Percentiles rank a stretch among this genome's conserved stretches.
Conservation (phyloP, 2,329 filamentous ascomycete species). For the Aspergillus sp. region DNA sequence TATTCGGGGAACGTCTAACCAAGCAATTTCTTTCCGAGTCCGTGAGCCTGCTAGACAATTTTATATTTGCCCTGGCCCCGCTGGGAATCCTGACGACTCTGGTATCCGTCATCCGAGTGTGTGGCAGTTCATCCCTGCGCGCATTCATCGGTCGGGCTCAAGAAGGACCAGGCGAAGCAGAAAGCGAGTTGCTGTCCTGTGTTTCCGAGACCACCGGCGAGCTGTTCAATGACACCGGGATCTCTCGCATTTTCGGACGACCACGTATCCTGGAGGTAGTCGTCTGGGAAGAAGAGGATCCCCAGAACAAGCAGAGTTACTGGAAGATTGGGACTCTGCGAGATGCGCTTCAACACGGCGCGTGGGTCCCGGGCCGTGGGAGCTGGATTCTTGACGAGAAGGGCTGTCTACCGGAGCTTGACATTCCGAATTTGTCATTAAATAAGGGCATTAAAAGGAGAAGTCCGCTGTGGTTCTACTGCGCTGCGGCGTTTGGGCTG, state of each 20-base stretch:
- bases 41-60: slow-evolving; percentile 39
- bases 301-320: slow-evolving; percentile 20
- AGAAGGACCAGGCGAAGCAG: slow-evolving; percentile 41
- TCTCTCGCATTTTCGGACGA: slow-evolving; percentile 36
- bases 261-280: slow-evolving; percentile 35
- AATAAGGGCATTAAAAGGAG: slow-evolving; percentile 34
- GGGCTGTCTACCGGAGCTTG: slow-evolving; percentile 21
- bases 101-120: slow-evolving; percentile 45
- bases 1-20: slow-evolving; percentile 48
- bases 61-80: slow-evolving; percentile 49
- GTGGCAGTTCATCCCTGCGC: slow-evolving; percentile 42
- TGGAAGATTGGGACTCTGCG: slow-evolving; percentile 25
- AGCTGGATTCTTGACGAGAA: slow-evolving; percentile 8
- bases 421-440: slow-evolving; percentile 34
- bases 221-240: slow-evolving; percentile 42
- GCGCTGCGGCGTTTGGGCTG: slow-evolving; percentile 24
- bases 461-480: slow-evolving; percentile 27
- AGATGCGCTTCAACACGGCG: slow-evolving; percentile 20
- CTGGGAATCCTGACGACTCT: slow-evolving; percentile 46
- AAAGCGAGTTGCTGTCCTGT: slow-evolving; percentile 47
- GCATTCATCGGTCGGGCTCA: slow-evolving; percentile 47
- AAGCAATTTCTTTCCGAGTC: slow-evolving; percentile 50
- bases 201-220: slow-evolving; percentile 47
- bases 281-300: slow-evolving; percentile 44
- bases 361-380: slow-evolving; percentile 18